A percentile compares a stretch with the other conserved stretches of the same genome.
phyloP scores from a whole-genome alignment of 2,329 filamentous ascomycete species.

The Colletotrichum sp. region DNA sequence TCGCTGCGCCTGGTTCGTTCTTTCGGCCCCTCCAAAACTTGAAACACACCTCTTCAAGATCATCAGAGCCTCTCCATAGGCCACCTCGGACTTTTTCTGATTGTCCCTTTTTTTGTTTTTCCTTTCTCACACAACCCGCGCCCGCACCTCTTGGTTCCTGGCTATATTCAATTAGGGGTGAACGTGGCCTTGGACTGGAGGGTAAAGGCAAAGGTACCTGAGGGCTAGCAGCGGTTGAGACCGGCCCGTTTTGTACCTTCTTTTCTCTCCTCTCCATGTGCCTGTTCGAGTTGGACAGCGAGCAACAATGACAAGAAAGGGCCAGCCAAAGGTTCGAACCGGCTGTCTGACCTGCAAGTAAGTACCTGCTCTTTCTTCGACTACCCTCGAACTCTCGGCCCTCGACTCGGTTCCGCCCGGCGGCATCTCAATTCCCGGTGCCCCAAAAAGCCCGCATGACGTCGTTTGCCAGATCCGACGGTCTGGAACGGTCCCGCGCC shows the following conservation, averaged over 20 bases:
- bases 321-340: conserved; percentile 44
- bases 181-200: not conserved
- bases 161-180: not conserved
- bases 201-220: not conserved
- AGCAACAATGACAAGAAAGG: conserved; percentile 15
- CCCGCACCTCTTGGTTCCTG: not conserved
- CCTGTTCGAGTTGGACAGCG: not conserved
- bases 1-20: not conserved
- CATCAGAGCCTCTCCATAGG: not conserved
- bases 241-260: not conserved
- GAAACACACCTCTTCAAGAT: conserved; percentile 3
- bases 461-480: not conserved
- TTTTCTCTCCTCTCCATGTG: not conserved
- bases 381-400: not conserved
- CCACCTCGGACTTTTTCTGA: not conserved
- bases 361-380: conserved; percentile 23
- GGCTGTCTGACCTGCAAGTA: conserved; percentile 63
- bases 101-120: not conserved
- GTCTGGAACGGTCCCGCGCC: not conserved
- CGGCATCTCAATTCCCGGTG: not conserved
- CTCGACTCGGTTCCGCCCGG: not conserved
- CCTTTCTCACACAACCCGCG: not conserved
- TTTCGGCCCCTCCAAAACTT: not conserved
- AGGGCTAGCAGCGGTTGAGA: not conserved
- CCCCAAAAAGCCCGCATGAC: not conserved